These are phyloP conservation scores for Anthostomella pinea DNA, from an alignment of 2,329 filamentous ascomycete species.

Conservation along the genomic window DNA sequence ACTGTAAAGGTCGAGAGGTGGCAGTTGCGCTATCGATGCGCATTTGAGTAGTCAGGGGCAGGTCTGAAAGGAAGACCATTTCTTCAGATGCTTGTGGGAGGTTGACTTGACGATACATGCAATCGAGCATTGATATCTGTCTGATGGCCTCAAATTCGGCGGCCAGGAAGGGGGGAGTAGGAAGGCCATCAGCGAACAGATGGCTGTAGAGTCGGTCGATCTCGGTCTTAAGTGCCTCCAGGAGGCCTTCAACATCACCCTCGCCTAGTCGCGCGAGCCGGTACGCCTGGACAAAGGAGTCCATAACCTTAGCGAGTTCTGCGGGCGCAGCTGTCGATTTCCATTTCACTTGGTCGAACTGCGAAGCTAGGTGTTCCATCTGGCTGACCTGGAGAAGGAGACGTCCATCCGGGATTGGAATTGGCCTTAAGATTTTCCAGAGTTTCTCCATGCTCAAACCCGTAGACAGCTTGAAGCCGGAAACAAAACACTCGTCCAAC, in stretches of 20 bases:
- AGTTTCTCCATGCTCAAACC: slow-evolving; percentile 77
- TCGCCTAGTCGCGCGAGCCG: slow-evolving; percentile 48
- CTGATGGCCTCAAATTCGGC: slow-evolving; percentile 56
- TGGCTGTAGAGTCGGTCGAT: slow-evolving; percentile 51
- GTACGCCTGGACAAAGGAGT: slow-evolving; percentile 55
- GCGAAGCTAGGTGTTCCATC: slow-evolving; percentile 53
- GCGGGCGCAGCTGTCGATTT: slow-evolving; percentile 49
- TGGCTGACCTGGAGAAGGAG: slow-evolving; percentile 46
- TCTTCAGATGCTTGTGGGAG: slow-evolving; percentile 32
- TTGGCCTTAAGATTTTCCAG: slow-evolving; percentile 71
- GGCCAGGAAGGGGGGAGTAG: slow-evolving; percentile 47
- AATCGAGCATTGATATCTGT: slow-evolving; percentile 47
- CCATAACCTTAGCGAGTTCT: slow-evolving; percentile 52
- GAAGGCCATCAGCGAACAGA: slow-evolving; percentile 34
- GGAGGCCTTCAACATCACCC: slow-evolving; percentile 43
- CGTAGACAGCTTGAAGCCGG: slow-evolving; percentile 69
- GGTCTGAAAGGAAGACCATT: slow-evolving; percentile 47
- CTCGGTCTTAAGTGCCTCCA: slow-evolving; percentile 48
- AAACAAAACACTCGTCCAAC: slow-evolving; percentile 58
- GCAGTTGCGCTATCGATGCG: slow-evolving; percentile 37
- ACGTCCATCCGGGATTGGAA: slow-evolving; percentile 46
- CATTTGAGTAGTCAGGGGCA: slow-evolving; percentile 43
- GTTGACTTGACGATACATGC: slow-evolving; percentile 19
- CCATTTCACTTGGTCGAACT: slow-evolving; percentile 62
- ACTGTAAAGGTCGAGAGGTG: slow-evolving; percentile 42